These are phyloP conservation scores for Seiridium unicorne DNA, from an alignment of 2,329 filamentous ascomycete species.

Conservation along the genomic window DNA sequence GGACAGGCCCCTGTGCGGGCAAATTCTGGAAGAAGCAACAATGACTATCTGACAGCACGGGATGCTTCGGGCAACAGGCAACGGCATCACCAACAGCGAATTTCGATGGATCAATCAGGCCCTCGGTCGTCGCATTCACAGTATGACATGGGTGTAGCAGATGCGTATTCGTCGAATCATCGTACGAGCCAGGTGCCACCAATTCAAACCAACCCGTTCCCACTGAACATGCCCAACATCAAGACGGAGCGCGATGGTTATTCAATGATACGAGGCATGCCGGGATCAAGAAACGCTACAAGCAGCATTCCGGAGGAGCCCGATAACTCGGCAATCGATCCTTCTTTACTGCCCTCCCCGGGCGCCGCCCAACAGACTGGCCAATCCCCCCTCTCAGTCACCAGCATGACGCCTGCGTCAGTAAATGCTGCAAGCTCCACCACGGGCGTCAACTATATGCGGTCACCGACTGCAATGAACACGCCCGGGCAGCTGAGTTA, in stretches of 20 bases:
- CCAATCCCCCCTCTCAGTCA: conserved; percentile 30
- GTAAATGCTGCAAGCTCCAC: conserved; percentile 16
- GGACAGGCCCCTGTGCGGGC: conserved; percentile 42
- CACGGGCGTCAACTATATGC: conserved; percentile 13
- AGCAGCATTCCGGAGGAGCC: conserved; percentile 25
- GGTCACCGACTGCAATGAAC: conserved; percentile 23
- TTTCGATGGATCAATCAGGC: conserved; percentile 19
- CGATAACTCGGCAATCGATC: conserved; percentile 38
- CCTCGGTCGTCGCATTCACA: conserved; percentile 17
- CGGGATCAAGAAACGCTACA: conserved; percentile 34
- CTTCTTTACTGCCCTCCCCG: conserved; percentile 44
- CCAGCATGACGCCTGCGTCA: conserved; percentile 33
- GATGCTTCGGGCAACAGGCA: conserved; percentile 29
- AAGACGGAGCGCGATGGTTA: conserved; percentile 39
- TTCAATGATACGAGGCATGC: conserved; percentile 36
- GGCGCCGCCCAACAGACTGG: conserved; percentile 26
- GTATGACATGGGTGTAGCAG: conserved; percentile 9
- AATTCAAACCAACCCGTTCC: conserved; percentile 23
- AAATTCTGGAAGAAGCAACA: conserved; percentile 23
- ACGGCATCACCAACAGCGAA: conserved; percentile 13
- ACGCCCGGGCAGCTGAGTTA: conserved; percentile 33
- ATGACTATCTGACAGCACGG: conserved; percentile 27
- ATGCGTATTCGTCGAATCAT: conserved; percentile 17
- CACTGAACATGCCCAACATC: conserved; percentile 25
- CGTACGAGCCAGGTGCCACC: conserved; percentile 19